Conservation (phyloP, 306 rosid genomes). For the Rosa lucieae region DNA sequence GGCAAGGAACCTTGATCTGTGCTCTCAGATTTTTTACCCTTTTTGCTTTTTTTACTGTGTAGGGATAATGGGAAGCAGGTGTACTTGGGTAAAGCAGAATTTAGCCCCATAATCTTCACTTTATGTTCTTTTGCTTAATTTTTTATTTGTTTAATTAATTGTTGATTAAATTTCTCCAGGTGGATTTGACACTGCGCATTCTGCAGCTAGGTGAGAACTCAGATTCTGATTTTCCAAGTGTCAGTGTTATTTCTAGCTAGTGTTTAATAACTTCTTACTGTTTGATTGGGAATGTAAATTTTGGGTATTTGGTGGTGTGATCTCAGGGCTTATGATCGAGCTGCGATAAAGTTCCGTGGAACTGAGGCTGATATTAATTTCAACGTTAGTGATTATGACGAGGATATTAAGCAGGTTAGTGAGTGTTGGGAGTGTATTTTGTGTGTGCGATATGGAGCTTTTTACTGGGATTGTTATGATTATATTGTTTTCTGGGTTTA, state of each 20-base stretch:
- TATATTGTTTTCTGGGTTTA: neutral
- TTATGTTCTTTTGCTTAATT: neutral
- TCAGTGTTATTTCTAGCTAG: neutral
- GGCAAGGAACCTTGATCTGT: neutral
- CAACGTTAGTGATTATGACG: conserved; percentile 68
- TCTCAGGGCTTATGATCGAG: conserved; percentile 90
- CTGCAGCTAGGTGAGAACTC: conserved; percentile 71
- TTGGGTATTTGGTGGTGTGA: conserved; percentile 10
- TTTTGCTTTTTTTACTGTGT: conserved; percentile 8
- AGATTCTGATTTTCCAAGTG: neutral
- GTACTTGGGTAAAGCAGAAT: conserved; percentile 69
- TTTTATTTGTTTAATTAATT: neutral
- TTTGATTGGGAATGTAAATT: neutral
- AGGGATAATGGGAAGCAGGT: conserved; percentile 97
- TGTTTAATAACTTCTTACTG: neutral
- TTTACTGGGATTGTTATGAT: neutral
- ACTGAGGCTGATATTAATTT: conserved; percentile 89
- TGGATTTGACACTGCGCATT: conserved; percentile 92
- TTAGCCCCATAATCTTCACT: conserved; percentile 5
- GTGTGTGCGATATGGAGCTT: neutral
- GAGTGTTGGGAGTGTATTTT: neutral
- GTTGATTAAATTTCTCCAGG: conserved; percentile 40
- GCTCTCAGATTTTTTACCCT: neutral
- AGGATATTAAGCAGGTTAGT: conserved; percentile 79
- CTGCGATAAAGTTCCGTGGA: conserved; percentile 92